Base-by-base conservation (phyloP, 2,329 filamentous ascomycete genomes). In the Aspergillus sp. region DNA sequence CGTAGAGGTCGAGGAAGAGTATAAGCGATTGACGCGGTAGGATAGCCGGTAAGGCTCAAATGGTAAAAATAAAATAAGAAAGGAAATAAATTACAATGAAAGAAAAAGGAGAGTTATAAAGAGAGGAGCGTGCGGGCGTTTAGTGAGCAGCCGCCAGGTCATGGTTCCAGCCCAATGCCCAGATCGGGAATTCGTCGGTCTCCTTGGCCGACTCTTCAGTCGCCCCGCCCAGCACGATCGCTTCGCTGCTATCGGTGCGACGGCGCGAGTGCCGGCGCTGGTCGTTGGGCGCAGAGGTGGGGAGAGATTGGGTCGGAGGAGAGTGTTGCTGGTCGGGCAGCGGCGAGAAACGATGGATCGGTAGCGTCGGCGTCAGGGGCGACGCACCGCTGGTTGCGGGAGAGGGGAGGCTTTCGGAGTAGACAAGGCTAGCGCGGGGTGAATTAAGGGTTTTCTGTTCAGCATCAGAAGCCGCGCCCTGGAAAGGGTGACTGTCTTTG, bases 161-260 rank as follows among this genome's bases (percentile, higher is more conserved):
- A 72, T 75, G 51, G 64, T 66, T 59, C 66, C 68, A 63, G 39
- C 67, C 59, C 48, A 66, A 53, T 41, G 67, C 59, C 70, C 70
- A 73, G 22, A 71, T 58, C 4, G 69, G 68, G 46, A 75, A 70
- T 4, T 74, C 74, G 9, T 77, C 58, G 44, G 82, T 80, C 74
- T 81, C 80, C 39, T 70, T 74, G 52, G 77, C 75, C 10, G 25
- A 30, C 15, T 22, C 37, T 25, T 75, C 74, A 3, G 73, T 70
- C 1, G 69, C 66, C 19, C 69, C 61, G 44, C 69, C 69, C 41
- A 72, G 60, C 44, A 70, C 66, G 43, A 77, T 74, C 48, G 72
- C 72, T 56, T 74, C 71, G 48, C 69, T 71, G 53, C 69, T 72
- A 51, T 70, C 65, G 0, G 70, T 73, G 25, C 68, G 64, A 42